Base-by-base conservation (phyloP, 2,329 filamentous ascomycete species). In the Fusarium mangiferae region DNA sequence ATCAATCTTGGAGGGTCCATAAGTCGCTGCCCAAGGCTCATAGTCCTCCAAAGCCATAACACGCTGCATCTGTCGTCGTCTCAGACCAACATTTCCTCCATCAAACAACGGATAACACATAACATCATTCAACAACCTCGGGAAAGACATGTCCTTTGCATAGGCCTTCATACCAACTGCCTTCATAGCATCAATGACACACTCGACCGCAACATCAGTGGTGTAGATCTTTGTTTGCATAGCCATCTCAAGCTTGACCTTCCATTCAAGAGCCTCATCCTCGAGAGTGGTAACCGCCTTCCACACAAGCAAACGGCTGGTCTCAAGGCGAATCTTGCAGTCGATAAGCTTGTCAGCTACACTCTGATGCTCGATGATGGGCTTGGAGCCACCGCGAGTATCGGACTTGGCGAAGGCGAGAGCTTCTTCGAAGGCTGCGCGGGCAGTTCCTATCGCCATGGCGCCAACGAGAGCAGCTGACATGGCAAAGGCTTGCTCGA, bases 211-310 rank as follows among this genome's bases (percentile, higher is more conserved):
- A 17, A 64, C 65, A 10, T 67, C 65, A 0, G 41, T 52, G 1
- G 61, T 45, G 14, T 60, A 67, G 9, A 67, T 67, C 62, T 67
- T 67, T 10, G 52, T 56, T 13, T 67, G 62, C 26, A 67, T n/a
- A 4, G 61, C 52, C 28, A 41, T 44, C 17, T 67, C 65, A 2
- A 67, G 39, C 18, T 63, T 52, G 28, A 55, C 15, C 1, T 18
- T 30, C 12, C 48, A 26, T 5, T 52, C 45, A 1, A 64, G 33
- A 22, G 5, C 2, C 22, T 36, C 44, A 9, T 26, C 49, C 2
- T 67, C 65, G 4, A 67, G 36, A 3, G 36, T 49, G 3, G 57
- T 36, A 0, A 66, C 22, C 10, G 39, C 62, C 24, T 60, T 67
- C 9, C 62, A 63, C 3, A 66, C 48, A 1, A 67, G 39, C 1